Evolutionary conservation across 1,139 yeast genomes (phyloP).

Genomic region (Nematodospora anomalae): DNA sequence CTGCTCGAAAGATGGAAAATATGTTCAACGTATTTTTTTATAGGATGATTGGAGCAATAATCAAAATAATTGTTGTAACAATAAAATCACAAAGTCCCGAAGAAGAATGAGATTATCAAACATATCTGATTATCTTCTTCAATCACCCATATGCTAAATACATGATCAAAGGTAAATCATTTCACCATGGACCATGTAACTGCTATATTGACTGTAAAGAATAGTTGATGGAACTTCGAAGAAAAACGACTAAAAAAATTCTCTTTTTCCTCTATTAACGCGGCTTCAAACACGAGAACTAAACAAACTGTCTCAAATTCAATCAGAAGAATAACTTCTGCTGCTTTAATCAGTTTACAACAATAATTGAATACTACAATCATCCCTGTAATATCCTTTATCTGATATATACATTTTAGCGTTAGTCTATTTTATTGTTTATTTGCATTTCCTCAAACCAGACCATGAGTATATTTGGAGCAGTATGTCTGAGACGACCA

Average conservation of each 20-base stretch:
- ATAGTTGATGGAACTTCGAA: no score
- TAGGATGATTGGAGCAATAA: constrained; percentile 60
- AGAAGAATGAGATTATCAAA: constrained; percentile 2
- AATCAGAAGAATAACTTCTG: no score
- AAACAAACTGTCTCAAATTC: no score
- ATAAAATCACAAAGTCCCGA: constrained; percentile 1
- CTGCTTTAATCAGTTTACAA: no score
- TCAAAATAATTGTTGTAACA: constrained; percentile 15
- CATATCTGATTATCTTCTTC: constrained; percentile 21
- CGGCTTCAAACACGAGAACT: no score
- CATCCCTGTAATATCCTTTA: no score
- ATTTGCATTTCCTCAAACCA: no score
- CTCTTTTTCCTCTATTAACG: no score
- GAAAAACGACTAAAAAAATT: no score
- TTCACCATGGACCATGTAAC: constrained; percentile 8
- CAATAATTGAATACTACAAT: constrained; percentile 2
- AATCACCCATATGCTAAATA: constrained; percentile 19
- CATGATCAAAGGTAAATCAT: constrained; percentile 7
- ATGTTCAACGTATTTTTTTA: constrained; percentile 66
- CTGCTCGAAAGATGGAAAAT: constrained; percentile 72
- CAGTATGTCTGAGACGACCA: constrained; percentile 59
- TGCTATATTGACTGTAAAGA: no score
- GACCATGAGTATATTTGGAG: constrained; percentile 52
- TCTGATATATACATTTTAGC: no score
- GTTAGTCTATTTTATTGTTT: no score